These are phyloP conservation scores for Reutealis trisperma DNA, from an alignment of 345 rosid species.

Conservation along the genomic window DNA sequence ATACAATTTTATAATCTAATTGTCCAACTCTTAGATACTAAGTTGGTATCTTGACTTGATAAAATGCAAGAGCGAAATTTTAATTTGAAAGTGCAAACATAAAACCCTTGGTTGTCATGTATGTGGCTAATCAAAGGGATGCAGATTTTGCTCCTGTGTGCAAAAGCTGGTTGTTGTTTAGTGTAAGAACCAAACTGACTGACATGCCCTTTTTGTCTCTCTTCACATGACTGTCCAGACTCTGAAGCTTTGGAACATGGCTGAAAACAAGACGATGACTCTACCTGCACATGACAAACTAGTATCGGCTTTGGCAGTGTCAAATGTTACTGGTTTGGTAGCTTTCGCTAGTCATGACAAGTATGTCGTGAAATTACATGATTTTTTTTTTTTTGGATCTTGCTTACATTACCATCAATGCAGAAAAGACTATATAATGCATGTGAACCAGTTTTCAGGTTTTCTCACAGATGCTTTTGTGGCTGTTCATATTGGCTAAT, in stretches of 20 bases:
- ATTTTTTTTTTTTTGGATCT: not conserved
- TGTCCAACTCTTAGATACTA: not conserved
- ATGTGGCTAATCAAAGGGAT: not conserved
- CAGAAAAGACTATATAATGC: not conserved
- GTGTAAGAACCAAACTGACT: not conserved
- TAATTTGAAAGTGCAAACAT: not conserved
- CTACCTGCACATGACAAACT: slow-evolving; percentile 41
- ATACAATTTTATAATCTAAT: slow-evolving; percentile 7
- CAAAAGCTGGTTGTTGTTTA: not conserved
- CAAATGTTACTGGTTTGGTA: slow-evolving; percentile 39
- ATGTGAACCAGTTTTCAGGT: slow-evolving; percentile 8
- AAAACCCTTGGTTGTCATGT: not conserved
- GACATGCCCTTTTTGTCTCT: slow-evolving; percentile 1
- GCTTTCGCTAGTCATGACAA: slow-evolving; percentile 53
- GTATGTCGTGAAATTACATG: slow-evolving; percentile 28
- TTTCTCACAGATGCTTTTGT: slow-evolving; percentile 13
- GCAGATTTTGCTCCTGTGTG: not conserved
- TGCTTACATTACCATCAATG: slow-evolving; percentile 3
- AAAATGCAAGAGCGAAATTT: not conserved
- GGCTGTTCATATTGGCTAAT: slow-evolving; percentile 9
- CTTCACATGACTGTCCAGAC: slow-evolving; percentile 30
- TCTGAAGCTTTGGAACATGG: slow-evolving; percentile 53
- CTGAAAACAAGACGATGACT: slow-evolving; percentile 41
- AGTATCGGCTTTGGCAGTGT: slow-evolving; percentile 48
- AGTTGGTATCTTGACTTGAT: not conserved